Evolutionary conservation across 1,139 yeast species (phyloP), one percentile per base, ranked within the genome.

Genomic region (Protomyces lactucae-debilis): DNA sequence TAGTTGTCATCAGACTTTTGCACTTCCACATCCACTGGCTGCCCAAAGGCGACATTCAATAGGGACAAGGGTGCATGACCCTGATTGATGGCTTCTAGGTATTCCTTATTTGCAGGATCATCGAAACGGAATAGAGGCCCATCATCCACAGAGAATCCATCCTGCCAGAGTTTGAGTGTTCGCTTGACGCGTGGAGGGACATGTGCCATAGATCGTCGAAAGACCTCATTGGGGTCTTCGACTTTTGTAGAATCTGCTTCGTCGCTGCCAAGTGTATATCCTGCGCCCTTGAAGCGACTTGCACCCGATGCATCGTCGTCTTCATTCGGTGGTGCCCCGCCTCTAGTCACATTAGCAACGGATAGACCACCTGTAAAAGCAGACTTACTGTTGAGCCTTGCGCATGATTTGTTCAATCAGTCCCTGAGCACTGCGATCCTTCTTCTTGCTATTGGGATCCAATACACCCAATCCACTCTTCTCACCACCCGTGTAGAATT

Each of bases 21-120:
- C n/a, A 93, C 95, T 53, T 86, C 84, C 18, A 93, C 97, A 73
- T 92, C 97, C n/a, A 95, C 98, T 69, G 89, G 95, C 77, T 93
- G 98, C 55, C 96, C 96, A 72, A 85, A 85, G 71, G 86, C 85
- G 12, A 93, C 97, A 69, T 88, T 85, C 68, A 93, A 79, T 63
- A 93, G 77, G 37, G 87, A 82, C 70, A 92, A 77, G n/a, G 99
- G 99, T 0, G 97, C 99, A 68, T 95, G 82, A 3, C 99, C 99
- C 66, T 85, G 83, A 72, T 89, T 88, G 75, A 93, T 82, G 70
- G 92, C 95, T 69, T 85, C 82, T 70, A 95, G 79, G 68, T 88
- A 87, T 59, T 81, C 82, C 60, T 86, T 85, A 73, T 93, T 93
- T 28, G 82, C 84, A 6, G 97, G 97, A 74, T 93, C 98, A 72